A percentile compares a stretch with the other conserved stretches of the same genome.
Evolutionary conservation across 2,329 filamentous ascomycete genomes (phyloP).

Genomic region (Byssochlamys sp.): DNA sequence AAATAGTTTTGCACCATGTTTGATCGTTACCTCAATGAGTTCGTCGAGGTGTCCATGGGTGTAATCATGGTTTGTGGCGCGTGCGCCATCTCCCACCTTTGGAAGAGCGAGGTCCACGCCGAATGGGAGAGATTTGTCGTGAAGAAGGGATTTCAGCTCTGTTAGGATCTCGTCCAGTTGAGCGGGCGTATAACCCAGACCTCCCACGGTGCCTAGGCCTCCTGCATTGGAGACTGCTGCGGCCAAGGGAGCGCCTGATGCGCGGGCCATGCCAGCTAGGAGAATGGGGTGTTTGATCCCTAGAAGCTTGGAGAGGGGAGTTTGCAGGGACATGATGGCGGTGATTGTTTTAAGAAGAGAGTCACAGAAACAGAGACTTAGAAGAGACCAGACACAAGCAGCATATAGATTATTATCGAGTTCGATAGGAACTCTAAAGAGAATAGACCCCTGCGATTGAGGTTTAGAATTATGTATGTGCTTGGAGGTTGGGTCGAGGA

Average conservation of each 20-base stretch:
- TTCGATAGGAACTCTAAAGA: neutral
- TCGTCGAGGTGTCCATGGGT: constrained; percentile 80
- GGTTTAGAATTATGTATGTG: neutral
- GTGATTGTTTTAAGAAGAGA: neutral
- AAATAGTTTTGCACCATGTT: constrained; percentile 74
- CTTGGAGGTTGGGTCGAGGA: neutral
- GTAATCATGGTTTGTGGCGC: constrained; percentile 93
- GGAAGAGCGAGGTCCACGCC: constrained; percentile 86
- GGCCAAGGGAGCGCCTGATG: constrained; percentile 66
- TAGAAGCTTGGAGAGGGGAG: constrained; percentile 68
- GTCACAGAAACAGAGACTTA: neutral
- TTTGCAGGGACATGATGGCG: constrained; percentile 51
- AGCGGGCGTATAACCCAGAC: constrained; percentile 61
- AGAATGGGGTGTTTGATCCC: constrained; percentile 80
- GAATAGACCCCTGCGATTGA: neutral
- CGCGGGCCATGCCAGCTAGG: constrained; percentile 87
- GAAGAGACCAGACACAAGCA: too few species aligned
- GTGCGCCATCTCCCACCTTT: constrained; percentile 71
- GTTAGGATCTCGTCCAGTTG: constrained; percentile 69
- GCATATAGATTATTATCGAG: neutral
- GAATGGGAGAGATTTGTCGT: constrained; percentile 62
- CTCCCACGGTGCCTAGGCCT: constrained; percentile 58
- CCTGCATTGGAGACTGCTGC: constrained; percentile 84
- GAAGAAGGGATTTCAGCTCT: constrained; percentile 70
- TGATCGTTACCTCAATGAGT: constrained; percentile 75